Conservation (phyloP, 1,284 basidiomycete species). For the Ustilago tritici region DNA sequence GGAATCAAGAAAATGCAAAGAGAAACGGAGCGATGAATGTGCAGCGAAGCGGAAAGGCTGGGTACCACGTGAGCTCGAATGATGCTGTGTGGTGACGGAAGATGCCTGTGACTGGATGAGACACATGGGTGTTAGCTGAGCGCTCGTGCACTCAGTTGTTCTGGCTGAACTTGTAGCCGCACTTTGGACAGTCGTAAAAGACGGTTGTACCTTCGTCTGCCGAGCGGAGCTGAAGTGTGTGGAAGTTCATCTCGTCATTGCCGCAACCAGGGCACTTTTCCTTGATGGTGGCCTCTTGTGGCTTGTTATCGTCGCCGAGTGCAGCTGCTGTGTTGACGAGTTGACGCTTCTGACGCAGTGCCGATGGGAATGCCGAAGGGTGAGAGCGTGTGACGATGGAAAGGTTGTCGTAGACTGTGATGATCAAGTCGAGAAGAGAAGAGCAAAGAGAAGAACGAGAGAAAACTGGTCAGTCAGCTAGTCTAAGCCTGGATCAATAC, state of each 20-base stretch:
- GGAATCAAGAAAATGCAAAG: constrained; percentile 20
- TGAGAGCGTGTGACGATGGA: constrained; percentile 90
- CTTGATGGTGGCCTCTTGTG: constrained; percentile 76
- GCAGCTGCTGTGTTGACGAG: constrained; percentile 75
- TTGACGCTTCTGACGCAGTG: constrained; percentile 86
- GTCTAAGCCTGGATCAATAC: not conserved
- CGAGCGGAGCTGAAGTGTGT: constrained; percentile 71
- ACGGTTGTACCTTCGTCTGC: constrained; percentile 71
- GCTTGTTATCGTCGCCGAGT: constrained; percentile 38
- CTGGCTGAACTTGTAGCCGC: constrained; percentile 69
- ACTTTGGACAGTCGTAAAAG: constrained; percentile 70
- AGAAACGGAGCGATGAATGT: not conserved
- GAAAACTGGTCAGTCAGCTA: not conserved
- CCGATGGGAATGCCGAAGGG: constrained; percentile 92
- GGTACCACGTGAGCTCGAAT: not conserved
- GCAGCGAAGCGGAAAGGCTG: not conserved
- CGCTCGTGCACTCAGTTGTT: constrained; percentile 39
- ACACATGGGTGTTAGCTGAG: not conserved
- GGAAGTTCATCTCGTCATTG: constrained; percentile 70
- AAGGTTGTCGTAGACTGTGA: constrained; percentile 88
- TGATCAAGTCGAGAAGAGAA: not conserved
- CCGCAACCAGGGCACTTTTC: constrained; percentile 94
- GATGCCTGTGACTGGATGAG: not conserved
- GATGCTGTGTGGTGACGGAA: not conserved
- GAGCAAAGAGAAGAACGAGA: not conserved